Base-by-base conservation (phyloP, 164 flowering plant genomes). In the Vitis rotundifolia region DNA sequence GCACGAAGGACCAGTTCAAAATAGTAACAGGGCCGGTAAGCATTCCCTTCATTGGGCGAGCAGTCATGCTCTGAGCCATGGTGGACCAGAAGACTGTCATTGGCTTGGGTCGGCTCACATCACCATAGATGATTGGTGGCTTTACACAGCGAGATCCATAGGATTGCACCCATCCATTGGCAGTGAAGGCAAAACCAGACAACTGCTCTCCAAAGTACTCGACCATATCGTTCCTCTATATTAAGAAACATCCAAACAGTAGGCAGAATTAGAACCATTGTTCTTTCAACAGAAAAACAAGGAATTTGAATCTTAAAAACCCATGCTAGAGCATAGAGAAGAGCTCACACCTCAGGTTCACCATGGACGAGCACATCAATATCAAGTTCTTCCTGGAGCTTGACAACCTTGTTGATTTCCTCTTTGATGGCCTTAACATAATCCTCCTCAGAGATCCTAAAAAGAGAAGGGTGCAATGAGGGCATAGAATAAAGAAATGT, bases 81-180 rank as follows among this genome's bases (percentile, higher is more conserved):
- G 88, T 74, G 14, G 93, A 89, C 93, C 93, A 89, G 84, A 87
- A 86, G 64, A 89, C 89, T 3, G 93, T 89, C 89, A 89, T 89
- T 51, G 93, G 68, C 69, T 83, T 83, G 59, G 93, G 93, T 49
- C 93, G 88, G 79, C 91, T 86, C 31, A 89, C 91, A 82, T 89
- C 93, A 79, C 93, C 93, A 60, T 83, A 87, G 77, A 89, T 89
- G 79, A 89, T 85, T 3, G 93, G 93, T 56, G 93, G 93, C 73
- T 89, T 89, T 65, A 89, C 93, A 76, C 93, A 89, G 5, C 93
- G 88, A 54, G 93, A 89, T 2, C 93, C 93, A 62, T 89, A 89
- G 11, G 91, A 87, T 76, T 89, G 93, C 50, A 89, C 93, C 93
- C 93, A 89, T 12, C 93, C 93, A 71, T 89, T 89, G 49, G 49